A percentile compares a stretch with the other conserved stretches of the same genome.
These are phyloP conservation scores for Cyclotella kingstonii DNA, from an alignment of 108 stramenopile species.

Conservation along the genomic window DNA sequence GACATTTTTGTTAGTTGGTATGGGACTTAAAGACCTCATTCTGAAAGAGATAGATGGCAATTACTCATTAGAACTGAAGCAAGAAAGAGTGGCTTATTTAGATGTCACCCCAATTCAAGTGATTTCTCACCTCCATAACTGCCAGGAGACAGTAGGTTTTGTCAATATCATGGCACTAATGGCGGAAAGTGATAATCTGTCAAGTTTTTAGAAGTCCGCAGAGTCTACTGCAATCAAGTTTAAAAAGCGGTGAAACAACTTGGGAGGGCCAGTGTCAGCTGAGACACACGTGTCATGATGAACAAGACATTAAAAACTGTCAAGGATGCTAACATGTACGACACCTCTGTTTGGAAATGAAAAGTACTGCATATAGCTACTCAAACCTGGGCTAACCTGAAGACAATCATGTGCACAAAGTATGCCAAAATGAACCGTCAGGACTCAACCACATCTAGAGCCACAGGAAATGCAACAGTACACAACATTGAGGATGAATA, in stretches of 20 bases:
- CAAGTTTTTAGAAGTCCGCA: not conserved
- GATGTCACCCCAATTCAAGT: not conserved
- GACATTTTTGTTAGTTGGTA: not conserved
- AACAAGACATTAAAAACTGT: not conserved
- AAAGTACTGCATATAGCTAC: not conserved
- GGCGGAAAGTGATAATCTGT: not conserved
- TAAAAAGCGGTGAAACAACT: not conserved
- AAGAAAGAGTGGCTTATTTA: not conserved
- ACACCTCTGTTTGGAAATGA: not conserved
- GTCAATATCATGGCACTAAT: not conserved
- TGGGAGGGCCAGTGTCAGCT: not conserved
- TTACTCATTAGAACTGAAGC: not conserved
- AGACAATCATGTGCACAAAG: not conserved
- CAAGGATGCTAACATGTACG: not conserved
- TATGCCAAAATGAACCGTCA: slow-evolving; percentile 3
- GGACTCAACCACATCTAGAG: slow-evolving; percentile 10
- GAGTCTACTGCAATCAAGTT: not conserved
- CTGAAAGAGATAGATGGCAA: not conserved
- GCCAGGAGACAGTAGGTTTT: not conserved
- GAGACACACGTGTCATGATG: not conserved
- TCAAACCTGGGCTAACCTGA: not conserved
- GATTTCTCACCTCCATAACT: not conserved
- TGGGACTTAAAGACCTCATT: slow-evolving; percentile 3
- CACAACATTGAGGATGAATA: not conserved
- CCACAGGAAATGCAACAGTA: slow-evolving; percentile 12